Percentiles rank a stretch among this genome's conserved stretches.
These are phyloP conservation scores for Macrotyloma uniflorum DNA, from an alignment of 306 rosid species.

Conservation along the genomic window DNA sequence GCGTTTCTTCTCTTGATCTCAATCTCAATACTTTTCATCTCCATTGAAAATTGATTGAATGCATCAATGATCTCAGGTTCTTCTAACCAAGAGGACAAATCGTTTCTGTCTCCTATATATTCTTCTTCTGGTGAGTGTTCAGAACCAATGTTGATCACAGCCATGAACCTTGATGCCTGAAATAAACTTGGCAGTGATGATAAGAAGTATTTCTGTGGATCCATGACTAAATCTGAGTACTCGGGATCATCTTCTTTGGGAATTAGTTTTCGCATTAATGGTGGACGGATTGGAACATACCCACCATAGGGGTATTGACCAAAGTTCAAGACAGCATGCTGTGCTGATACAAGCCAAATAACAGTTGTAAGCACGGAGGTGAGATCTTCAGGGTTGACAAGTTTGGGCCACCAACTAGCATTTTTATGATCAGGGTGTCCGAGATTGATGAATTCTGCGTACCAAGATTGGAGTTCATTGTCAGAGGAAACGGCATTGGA, in stretches of 20 bases:
- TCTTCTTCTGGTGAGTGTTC: slow-evolving; percentile 56
- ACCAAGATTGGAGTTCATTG: slow-evolving; percentile 51
- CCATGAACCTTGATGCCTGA: slow-evolving; percentile 52
- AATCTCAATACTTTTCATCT: slow-evolving; percentile 43
- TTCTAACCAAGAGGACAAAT: slow-evolving; percentile 42
- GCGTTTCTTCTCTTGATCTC: slow-evolving; percentile 48
- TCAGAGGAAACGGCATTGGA: slow-evolving; percentile 36
- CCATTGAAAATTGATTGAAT: slow-evolving; percentile 43
- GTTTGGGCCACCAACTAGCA: slow-evolving; percentile 57
- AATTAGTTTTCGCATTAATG: slow-evolving; percentile 40
- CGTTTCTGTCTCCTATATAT: slow-evolving; percentile 41
- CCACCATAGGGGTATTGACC: slow-evolving; percentile 45
- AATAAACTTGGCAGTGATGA: slow-evolving; percentile 48
- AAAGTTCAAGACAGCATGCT: slow-evolving; percentile 56
- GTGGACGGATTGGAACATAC: slow-evolving; percentile 40
- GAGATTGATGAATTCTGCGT: slow-evolving; percentile 43
- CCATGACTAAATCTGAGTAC: slow-evolving; percentile 32
- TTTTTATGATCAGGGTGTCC: slow-evolving; percentile 44
- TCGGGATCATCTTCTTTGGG: slow-evolving; percentile 42
- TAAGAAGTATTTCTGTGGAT: slow-evolving; percentile 35
- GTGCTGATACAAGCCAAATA: slow-evolving; percentile 45
- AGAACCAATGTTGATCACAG: slow-evolving; percentile 47
- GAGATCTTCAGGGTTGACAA: slow-evolving; percentile 44
- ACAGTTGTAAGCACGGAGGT: slow-evolving; percentile 42
- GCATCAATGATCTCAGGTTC: slow-evolving; percentile 48